Base-by-base conservation (phyloP, 352 stramenopile species). In the Blastocystis sp. region DNA sequence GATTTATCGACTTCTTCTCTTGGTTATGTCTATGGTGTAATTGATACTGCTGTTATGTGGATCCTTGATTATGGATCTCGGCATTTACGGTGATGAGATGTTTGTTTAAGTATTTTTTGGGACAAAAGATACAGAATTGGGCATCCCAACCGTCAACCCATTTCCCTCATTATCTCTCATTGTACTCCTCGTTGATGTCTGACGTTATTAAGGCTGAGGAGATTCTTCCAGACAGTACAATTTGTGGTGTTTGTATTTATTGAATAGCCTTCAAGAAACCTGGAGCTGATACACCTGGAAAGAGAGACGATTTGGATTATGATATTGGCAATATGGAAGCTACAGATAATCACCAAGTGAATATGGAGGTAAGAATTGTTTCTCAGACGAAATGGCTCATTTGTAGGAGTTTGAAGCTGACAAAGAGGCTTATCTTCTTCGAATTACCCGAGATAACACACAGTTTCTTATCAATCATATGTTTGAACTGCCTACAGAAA, bases 381-480 rank as follows among this genome's bases (percentile, higher is more conserved):
- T 12, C 46, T n/a, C n/a, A n/a, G 29, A 65, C 11, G 14, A 74
- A 46, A 63, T 67, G 52, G 24, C 24, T 65, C 16, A 27, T 54
- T 27, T 37, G 32, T 59, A 89, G 27, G 61, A 88, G 49, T 59
- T 88, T n/a, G 51, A n/a, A 9, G 87, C 52, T n/a, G 88, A 89
- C 35, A 92, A 95, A 81, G 95, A 97, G 88, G 91, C 94, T 57
- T 89, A 92, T 54, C 89, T 98, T 56, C 90, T 95, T 3, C 86
- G 93, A 51, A 93, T 96, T 86, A 93, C 95, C 37, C 91, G 91
- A 24, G 92, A 96, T 88, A 97, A 96, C 77, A 94, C 95, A 69
- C 94, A 97, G 88, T 92, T 98, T 65, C 88, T 98, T 63, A 91
- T 98, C 83, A 92, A 93, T 89, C 92, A 93, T 77, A 92, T 98